Evolutionary conservation across 805 yeast genomes (phyloP), one percentile per base, ranked within the genome.

Genomic region (Sugiyamaella valdiviana): DNA sequence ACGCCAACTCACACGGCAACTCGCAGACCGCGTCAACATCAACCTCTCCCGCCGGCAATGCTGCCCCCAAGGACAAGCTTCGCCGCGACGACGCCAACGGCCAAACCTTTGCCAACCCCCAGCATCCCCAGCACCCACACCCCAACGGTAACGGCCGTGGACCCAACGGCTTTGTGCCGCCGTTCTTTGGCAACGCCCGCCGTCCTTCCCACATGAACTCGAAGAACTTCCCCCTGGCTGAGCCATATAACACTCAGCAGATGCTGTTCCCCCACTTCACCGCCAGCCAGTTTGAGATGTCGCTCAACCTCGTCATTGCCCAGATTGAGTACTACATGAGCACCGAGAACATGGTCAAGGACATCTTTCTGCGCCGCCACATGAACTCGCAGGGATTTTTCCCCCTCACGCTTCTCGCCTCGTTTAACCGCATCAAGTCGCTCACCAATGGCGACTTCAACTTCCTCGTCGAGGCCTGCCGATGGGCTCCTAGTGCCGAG

Each of bases 251-350:
- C 22, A 45, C 45, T 26, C 41, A n/a, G 48, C 44, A 45, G 39
- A 44, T 43, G 49, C 46, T 44, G 46, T 46, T 46, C 6, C 43
- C 48, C 22, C 47, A 50, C n/a, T 42, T 47, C 24, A 40, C 54
- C 19, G 50, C 61, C 19, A 46, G 47, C n/a, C 54, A 53, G 36
- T 55, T 48, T 44, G 59, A 52, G 35, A 54, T 54, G 29, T 45
- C 57, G 29, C 36, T 66, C 44, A 51, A 55, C 32, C 44, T 62
- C 35, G 66, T 74, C 26, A 62, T 76, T 6, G 65, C 64, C 65
- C 98, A 90, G 72, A 72, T 91, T 45, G 93, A 87, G 63, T 93
- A 93, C 72, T 93, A 93, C 67, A 85, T 93, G 70, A 83, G 95
- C 24, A 73, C 82, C 44, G 95, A 88, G 59, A 93, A 93, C 67